Conservation (phyloP, 2,329 filamentous ascomycete genomes). For the Xylaria hypoxylon region DNA sequence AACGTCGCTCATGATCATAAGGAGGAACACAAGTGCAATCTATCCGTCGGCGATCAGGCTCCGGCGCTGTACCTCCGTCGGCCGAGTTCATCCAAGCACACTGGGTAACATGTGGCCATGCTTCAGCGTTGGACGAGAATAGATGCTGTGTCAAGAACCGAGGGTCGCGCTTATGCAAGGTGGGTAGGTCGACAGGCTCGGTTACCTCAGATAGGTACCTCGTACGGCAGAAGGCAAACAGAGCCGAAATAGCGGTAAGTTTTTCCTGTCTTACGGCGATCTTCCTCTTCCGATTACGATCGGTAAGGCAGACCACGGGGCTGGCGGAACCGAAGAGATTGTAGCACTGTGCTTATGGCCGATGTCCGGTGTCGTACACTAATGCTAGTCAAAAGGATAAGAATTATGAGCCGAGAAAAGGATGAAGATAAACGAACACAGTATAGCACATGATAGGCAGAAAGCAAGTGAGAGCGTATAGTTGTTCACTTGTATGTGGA, state of each 20-base stretch:
- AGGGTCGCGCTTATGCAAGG: conserved; percentile 39
- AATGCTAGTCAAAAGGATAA: background rate
- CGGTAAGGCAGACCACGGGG: conserved; percentile 26
- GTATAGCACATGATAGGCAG: background rate
- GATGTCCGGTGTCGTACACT: conserved; percentile 7
- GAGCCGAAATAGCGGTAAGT: conserved; percentile 36
- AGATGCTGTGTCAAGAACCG: conserved; percentile 31
- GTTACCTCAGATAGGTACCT: conserved; percentile 28
- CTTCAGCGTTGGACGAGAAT: conserved; percentile 26
- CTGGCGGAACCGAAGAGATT: conserved; percentile 20
- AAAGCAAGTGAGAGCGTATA: background rate
- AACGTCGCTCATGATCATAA: background rate
- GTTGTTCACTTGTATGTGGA: background rate
- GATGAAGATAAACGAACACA: background rate
- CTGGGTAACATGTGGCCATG: conserved; percentile 17
- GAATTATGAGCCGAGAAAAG: background rate
- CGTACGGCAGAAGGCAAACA: conserved; percentile 7
- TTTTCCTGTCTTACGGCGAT: conserved; percentile 24
- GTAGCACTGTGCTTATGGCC: conserved; percentile 22
- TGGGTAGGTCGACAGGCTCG: conserved; percentile 29
- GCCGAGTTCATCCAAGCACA: conserved; percentile 17
- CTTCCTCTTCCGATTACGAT: conserved; percentile 22
- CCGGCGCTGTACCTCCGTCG: conserved; percentile 25
- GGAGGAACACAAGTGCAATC: conserved; percentile 1
- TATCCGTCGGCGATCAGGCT: conserved; percentile 26